These are phyloP conservation scores for Aspergillus spinulosporus DNA, from an alignment of 2,329 filamentous ascomycete genomes.

Conservation along the genomic window DNA sequence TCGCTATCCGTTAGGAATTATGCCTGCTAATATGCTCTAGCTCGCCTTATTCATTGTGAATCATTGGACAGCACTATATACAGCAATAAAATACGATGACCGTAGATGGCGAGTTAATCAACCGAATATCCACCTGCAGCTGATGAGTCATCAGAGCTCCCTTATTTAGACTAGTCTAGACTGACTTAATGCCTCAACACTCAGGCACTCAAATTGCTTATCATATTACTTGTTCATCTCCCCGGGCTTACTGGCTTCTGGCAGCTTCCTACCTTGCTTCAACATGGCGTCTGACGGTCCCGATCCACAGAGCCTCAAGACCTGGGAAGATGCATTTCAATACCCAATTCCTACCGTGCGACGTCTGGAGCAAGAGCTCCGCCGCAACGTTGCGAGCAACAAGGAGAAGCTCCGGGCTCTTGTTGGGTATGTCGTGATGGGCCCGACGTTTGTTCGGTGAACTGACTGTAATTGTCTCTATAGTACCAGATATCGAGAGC, in stretches of 20 bases:
- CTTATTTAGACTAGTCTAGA: background rate
- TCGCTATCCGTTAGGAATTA: too few relatives aligned
- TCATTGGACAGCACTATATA: too few relatives aligned
- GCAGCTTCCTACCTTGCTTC: conserved; percentile 16
- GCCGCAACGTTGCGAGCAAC: conserved; percentile 62
- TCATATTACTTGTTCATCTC: conserved; percentile 10
- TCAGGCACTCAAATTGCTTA: conserved; percentile 20
- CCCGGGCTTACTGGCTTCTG: conserved; percentile 5
- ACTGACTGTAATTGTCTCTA: conserved; percentile 16
- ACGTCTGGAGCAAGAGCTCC: conserved; percentile 64
- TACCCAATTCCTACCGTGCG: conserved; percentile 64
- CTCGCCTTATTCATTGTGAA: too few relatives aligned
- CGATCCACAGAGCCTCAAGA: conserved; percentile 57
- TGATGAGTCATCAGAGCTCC: too few relatives aligned
- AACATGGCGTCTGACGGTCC: conserved; percentile 57
- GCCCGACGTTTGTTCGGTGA: background rate
- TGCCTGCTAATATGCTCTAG: too few relatives aligned
- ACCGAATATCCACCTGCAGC: too few relatives aligned
- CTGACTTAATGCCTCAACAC: conserved; percentile 14
- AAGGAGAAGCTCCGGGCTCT: conserved; percentile 65
- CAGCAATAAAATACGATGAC: too few relatives aligned
- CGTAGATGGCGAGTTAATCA: too few relatives aligned
- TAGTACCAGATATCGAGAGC: conserved; percentile 75
- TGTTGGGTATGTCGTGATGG: conserved; percentile 56
- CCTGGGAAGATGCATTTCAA: conserved; percentile 69